A percentile compares a stretch with the other conserved stretches of the same genome.
Evolutionary conservation across 2,329 filamentous ascomycete genomes (phyloP).

Genomic region (Monilinia aucupariae): DNA sequence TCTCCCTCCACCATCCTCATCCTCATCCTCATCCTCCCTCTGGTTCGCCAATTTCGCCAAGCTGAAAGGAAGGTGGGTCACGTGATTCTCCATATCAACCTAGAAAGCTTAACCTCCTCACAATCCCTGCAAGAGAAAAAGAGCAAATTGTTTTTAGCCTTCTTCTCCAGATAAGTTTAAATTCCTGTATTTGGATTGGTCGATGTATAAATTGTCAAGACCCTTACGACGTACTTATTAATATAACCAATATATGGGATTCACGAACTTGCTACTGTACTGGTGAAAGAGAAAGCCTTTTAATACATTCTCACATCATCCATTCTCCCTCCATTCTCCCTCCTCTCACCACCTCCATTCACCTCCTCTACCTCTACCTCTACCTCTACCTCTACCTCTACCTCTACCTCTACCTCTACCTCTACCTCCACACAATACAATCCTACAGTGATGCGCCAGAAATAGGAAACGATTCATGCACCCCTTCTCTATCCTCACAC

Average conservation of each 20-base stretch:
- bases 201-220: background rate
- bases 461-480: conserved; percentile 60
- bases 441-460: conserved; percentile 29
- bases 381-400: background rate
- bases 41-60: too few species aligned
- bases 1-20: too few species aligned
- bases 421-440: background rate
- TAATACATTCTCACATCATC: background rate
- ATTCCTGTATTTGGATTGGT: conserved; percentile 16
- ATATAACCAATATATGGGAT: conserved; percentile 8
- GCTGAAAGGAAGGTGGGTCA: background rate
- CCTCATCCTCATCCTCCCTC: too few species aligned
- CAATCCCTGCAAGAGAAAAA: conserved; percentile 11
- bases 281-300: background rate
- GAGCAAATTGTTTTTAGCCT: conserved; percentile 7
- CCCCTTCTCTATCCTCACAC: conserved; percentile 91
- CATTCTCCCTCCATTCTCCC: background rate
- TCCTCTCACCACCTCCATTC: background rate
- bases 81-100: background rate
- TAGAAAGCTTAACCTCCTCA: conserved; percentile 1
- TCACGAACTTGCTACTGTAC: conserved; percentile 4
- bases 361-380: background rate
- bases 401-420: background rate
- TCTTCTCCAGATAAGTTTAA: conserved; percentile 16
- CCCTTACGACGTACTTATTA: too few species aligned